Evolutionary conservation across 495 filamentous ascomycete species (phyloP).

Genomic region (Penicillium psychrofluorescens): DNA sequence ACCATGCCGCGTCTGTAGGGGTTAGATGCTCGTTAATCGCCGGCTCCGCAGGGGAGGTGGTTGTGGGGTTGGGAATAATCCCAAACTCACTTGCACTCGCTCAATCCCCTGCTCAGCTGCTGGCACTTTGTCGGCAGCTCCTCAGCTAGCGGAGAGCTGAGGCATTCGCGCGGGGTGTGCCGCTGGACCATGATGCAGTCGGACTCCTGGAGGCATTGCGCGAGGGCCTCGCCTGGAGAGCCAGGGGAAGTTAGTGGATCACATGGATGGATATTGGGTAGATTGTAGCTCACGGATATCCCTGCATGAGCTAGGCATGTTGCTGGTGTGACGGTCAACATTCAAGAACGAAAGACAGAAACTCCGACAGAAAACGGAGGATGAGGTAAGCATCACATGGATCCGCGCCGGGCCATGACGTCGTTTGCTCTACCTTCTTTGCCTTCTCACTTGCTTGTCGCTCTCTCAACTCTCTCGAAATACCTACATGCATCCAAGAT

Average conservation of each 20-base stretch:
- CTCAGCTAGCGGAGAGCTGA: slow-evolving; percentile 69
- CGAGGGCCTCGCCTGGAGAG: slow-evolving; percentile 74
- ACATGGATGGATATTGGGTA: neutral
- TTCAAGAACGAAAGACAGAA: slow-evolving; percentile 1
- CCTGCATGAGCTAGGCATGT: slow-evolving; percentile 93
- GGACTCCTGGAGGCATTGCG: slow-evolving; percentile 86
- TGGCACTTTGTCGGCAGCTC: slow-evolving; percentile 81
- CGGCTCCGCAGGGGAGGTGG: no score
- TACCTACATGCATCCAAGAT: slow-evolving; percentile 30
- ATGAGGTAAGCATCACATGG: slow-evolving; percentile 36
- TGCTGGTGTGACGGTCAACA: slow-evolving; percentile 11
- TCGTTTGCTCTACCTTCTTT: slow-evolving; percentile 9
- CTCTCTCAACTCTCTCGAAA: neutral
- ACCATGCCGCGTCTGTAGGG: slow-evolving; percentile 67
- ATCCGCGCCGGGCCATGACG: slow-evolving; percentile 20
- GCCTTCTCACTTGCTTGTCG: neutral
- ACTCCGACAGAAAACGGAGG: slow-evolving; percentile 16
- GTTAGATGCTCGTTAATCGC: no score
- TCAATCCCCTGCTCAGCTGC: slow-evolving; percentile 85
- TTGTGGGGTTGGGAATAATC: no score
- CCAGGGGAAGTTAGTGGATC: slow-evolving; percentile 7
- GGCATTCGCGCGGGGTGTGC: slow-evolving; percentile 77
- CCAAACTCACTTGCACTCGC: slow-evolving; percentile 70
- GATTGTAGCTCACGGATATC: slow-evolving; percentile 68
- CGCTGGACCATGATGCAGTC: slow-evolving; percentile 92